Evolutionary conservation across 176 grass and related monocot species (phyloP).

Genomic region (Oryza meridionalis): DNA sequence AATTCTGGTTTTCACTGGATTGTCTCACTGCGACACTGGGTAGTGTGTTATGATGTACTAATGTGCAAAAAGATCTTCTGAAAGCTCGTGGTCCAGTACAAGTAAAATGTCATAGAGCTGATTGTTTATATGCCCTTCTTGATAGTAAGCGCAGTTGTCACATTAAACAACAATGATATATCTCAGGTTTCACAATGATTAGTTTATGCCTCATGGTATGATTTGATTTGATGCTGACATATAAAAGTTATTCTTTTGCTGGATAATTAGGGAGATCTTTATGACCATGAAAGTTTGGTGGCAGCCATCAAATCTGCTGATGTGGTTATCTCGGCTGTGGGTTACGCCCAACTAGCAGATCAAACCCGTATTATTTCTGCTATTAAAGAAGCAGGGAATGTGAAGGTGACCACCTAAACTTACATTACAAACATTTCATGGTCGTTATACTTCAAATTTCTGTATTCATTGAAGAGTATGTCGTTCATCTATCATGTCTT

Average conservation of each 20-base stretch:
- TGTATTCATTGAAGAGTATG: too few species aligned
- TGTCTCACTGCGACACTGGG: too few species aligned
- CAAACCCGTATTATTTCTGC: constrained; percentile 68
- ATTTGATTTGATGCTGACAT: background rate
- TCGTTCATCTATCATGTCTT: background rate
- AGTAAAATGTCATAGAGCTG: background rate
- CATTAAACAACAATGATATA: background rate
- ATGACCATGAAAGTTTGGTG: constrained; percentile 62
- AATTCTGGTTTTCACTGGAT: too few species aligned
- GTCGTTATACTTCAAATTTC: background rate
- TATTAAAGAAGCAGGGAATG: constrained; percentile 64
- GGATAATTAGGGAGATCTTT: constrained; percentile 65
- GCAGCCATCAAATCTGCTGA: constrained; percentile 51
- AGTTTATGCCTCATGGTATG: background rate
- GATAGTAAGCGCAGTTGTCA: background rate
- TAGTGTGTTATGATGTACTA: too few species aligned
- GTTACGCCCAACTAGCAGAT: constrained; percentile 49
- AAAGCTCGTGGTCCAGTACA: too few species aligned
- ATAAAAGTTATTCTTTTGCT: background rate
- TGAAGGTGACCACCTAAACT: constrained; percentile 50
- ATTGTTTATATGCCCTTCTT: background rate
- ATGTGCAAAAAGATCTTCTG: too few species aligned
- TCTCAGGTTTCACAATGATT: background rate
- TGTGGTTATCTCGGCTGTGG: constrained; percentile 68
- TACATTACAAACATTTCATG: background rate